phyloP scores from a whole-genome alignment of 345 rosid genomes.

The Balakata baccata region DNA sequence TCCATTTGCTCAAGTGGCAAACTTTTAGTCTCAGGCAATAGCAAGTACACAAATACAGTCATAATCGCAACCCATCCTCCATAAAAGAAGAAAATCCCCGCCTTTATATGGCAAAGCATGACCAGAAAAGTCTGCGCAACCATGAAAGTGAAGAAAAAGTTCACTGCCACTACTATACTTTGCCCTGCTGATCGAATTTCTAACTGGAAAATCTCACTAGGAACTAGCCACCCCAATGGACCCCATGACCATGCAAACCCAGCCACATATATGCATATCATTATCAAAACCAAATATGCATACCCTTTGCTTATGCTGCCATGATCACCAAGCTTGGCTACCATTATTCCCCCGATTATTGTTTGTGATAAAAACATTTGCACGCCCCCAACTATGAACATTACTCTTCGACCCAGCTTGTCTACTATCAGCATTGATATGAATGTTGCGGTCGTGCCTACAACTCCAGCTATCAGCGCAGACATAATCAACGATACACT shows the following conservation, averaged over 20 bases:
- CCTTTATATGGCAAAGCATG: slow-evolving; percentile 45
- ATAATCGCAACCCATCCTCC: slow-evolving; percentile 45
- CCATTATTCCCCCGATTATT: slow-evolving; percentile 43
- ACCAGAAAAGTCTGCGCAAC: slow-evolving; percentile 40
- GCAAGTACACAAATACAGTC: slow-evolving; percentile 38
- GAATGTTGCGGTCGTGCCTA: slow-evolving; percentile 40
- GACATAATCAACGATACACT: slow-evolving; percentile 52
- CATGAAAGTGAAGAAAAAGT: slow-evolving; percentile 38
- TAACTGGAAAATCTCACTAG: slow-evolving; percentile 44
- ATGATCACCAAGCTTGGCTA: slow-evolving; percentile 44
- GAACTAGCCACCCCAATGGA: slow-evolving; percentile 50
- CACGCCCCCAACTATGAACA: slow-evolving; percentile 53
- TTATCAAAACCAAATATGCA: slow-evolving; percentile 30
- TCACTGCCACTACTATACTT: slow-evolving; percentile 45
- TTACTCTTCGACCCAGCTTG: slow-evolving; percentile 44
- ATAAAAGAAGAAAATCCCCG: slow-evolving; percentile 50
- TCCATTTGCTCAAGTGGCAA: slow-evolving; percentile 50
- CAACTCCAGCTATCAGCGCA: slow-evolving; percentile 44
- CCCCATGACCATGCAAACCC: slow-evolving; percentile 59
- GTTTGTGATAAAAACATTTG: slow-evolving; percentile 63
- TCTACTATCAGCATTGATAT: slow-evolving; percentile 61
- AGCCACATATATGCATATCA: slow-evolving; percentile 38
- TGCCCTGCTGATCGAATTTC: slow-evolving; percentile 49
- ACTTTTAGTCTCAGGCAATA: slow-evolving; percentile 49
- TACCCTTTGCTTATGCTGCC: slow-evolving; percentile 42